phyloP scores from a whole-genome alignment of 768 basidiomycete genomes.

The Antrodiella citrinella region DNA sequence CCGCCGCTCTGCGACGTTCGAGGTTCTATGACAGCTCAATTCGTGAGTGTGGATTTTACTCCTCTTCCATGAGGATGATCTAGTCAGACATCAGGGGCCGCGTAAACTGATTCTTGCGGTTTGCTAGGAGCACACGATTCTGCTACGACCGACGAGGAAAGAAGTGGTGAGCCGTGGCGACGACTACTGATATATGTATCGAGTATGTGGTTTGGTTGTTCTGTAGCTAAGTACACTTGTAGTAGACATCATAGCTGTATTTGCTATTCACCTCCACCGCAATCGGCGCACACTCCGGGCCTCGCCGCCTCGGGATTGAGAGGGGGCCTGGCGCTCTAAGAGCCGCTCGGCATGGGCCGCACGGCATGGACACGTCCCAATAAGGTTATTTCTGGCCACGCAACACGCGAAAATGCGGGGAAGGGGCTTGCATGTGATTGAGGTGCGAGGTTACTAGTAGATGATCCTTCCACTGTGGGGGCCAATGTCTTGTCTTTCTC shows the following conservation, averaged over 20 bases:
- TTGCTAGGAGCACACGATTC: constrained; percentile 73
- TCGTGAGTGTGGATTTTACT: constrained; percentile 37
- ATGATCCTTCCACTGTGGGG: not conserved
- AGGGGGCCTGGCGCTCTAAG: not conserved
- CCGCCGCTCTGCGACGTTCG: constrained; percentile 83
- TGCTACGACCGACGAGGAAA: constrained; percentile 77
- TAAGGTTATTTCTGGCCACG: not conserved
- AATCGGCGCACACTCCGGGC: no score
- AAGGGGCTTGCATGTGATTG: not conserved
- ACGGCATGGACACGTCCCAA: not conserved
- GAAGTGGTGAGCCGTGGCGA: constrained; percentile 81
- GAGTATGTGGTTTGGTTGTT: not conserved
- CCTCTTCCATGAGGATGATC: not conserved
- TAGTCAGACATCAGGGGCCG: not conserved
- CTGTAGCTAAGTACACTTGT: no score
- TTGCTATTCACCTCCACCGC: no score
- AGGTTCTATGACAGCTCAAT: constrained; percentile 93
- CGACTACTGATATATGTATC: constrained; percentile 45
- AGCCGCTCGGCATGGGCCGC: not conserved
- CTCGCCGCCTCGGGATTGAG: no score
- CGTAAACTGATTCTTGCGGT: not conserved
- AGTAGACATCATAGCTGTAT: no score
- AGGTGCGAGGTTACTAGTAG: not conserved
- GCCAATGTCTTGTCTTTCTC: not conserved
- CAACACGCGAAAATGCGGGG: not conserved